Percentiles rank a stretch among this genome's conserved stretches.
phyloP scores from a whole-genome alignment of 331 rosid species.

The Rhamnella rubrinervis region DNA sequence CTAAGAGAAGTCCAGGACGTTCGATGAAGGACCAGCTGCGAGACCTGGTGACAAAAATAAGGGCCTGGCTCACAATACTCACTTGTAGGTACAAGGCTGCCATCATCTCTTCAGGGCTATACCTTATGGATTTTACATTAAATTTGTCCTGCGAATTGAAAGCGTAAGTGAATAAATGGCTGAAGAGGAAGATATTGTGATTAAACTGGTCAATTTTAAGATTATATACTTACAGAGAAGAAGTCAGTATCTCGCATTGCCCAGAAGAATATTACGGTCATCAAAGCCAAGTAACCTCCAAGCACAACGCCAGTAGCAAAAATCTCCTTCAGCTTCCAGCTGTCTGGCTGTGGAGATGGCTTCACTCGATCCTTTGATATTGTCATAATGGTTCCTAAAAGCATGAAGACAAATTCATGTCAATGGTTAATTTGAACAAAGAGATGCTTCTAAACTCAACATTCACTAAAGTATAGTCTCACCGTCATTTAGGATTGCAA shows the following conservation, averaged over 20 bases:
- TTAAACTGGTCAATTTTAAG: not conserved
- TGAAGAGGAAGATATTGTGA: not conserved
- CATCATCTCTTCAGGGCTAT: constrained; percentile 57
- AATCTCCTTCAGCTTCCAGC: constrained; percentile 94
- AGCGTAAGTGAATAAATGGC: constrained; percentile 1
- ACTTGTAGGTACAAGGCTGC: constrained; percentile 98
- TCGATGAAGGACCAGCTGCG: constrained; percentile 93
- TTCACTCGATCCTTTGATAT: constrained; percentile 95
- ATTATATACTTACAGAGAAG: constrained; percentile 58
- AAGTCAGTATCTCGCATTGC: constrained; percentile 61
- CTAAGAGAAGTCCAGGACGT: constrained; percentile 90
- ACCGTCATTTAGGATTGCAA: constrained; percentile 95
- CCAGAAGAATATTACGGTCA: constrained; percentile 97
- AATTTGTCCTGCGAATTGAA: constrained; percentile 56
- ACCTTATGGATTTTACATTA: constrained; percentile 41
- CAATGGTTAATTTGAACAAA: not conserved
- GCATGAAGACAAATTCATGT: constrained; percentile 16
- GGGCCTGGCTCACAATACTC: constrained; percentile 94
- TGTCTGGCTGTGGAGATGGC: constrained; percentile 96
- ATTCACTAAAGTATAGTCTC: constrained; percentile 25
- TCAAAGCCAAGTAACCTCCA: constrained; percentile 90
- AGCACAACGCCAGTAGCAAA: constrained; percentile 95
- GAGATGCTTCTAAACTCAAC: not conserved
- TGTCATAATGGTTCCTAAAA: constrained; percentile 92
- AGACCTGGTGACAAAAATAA: constrained; percentile 92